phyloP scores from a whole-genome alignment of 768 basidiomycete genomes.

The Suillus brevipes region DNA sequence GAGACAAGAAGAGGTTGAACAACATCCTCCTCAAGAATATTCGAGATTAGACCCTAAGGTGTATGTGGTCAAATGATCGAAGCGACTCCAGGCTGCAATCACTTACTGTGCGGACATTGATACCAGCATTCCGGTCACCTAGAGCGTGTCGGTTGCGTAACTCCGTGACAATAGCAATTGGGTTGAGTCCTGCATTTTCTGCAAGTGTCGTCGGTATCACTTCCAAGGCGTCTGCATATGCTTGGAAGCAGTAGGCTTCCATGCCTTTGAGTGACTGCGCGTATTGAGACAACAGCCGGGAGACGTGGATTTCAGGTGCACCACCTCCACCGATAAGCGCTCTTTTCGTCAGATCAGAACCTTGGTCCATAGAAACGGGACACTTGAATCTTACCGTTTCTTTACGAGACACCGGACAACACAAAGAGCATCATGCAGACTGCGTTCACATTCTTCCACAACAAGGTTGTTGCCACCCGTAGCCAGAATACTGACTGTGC shows the following conservation, averaged over 20 bases:
- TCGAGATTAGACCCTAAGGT: conserved; percentile 86
- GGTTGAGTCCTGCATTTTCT: conserved; percentile 97
- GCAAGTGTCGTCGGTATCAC: conserved; percentile 97
- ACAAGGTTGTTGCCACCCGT: conserved; percentile 93
- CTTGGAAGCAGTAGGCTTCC: conserved; percentile 99
- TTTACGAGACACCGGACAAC: conserved; percentile 98
- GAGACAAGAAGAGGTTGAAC: conserved; percentile 94
- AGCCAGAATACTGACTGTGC: conserved; percentile 93
- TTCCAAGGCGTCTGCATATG: conserved; percentile 96
- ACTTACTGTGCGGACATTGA: conserved; percentile 94
- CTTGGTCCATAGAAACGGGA: conserved; percentile 4
- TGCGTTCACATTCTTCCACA: conserved; percentile 95
- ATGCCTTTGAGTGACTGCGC: conserved; percentile 94
- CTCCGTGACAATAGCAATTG: conserved; percentile 97
- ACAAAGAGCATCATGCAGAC: conserved; percentile 97
- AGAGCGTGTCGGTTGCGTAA: conserved; percentile 94
- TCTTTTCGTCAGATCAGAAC: conserved; percentile 35
- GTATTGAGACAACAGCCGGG: conserved; percentile 85
- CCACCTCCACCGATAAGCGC: conserved; percentile 96
- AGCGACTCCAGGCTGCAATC: background rate
- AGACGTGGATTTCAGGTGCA: conserved; percentile 97
- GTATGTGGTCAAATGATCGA: background rate
- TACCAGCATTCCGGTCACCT: conserved; percentile 93
- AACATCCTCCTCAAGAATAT: conserved; percentile 96
- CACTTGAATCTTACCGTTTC: conserved; percentile 68